Percentiles rank a stretch among this genome's conserved stretches.
phyloP scores from a whole-genome alignment of 139 green algal species.

The Chlamydomonas asymmetrica region DNA sequence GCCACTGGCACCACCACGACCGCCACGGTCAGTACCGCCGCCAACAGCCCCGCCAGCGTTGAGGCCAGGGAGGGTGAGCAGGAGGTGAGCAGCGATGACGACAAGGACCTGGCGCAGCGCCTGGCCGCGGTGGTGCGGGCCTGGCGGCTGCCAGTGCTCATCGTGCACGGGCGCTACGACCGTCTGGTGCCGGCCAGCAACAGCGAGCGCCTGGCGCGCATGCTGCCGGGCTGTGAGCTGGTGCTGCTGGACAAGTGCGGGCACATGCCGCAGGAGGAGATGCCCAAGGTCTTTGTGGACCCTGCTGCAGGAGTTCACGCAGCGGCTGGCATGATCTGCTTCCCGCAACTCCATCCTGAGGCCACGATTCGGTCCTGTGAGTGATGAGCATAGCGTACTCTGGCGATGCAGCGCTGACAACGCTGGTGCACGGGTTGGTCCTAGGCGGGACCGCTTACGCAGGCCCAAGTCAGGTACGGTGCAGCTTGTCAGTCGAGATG shows the following conservation, averaged over 20 bases:
- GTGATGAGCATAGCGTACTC: no score
- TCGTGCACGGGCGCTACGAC: conserved; percentile 78
- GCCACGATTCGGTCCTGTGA: no score
- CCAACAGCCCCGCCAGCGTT: no score
- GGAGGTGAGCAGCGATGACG: conserved; percentile 23
- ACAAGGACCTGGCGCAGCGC: conserved; percentile 42
- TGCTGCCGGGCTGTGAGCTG: conserved; percentile 65
- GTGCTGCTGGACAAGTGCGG: conserved; percentile 61
- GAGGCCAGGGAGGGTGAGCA: background rate
- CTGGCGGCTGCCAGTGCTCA: conserved; percentile 56
- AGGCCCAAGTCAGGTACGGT: no score
- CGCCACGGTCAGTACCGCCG: no score
- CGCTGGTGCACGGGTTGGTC: no score
- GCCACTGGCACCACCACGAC: no score
- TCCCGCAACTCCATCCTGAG: no score
- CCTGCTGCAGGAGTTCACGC: conserved; percentile 56
- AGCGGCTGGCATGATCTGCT: background rate
- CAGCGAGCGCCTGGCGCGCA: conserved; percentile 57
- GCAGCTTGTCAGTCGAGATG: no score
- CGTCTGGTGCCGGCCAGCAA: conserved; percentile 81
- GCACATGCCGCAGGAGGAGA: conserved; percentile 89
- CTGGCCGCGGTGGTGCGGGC: conserved; percentile 29
- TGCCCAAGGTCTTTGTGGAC: conserved; percentile 69
- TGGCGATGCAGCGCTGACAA: no score
- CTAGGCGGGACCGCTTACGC: no score